A percentile compares a stretch with the other conserved stretches of the same genome.
Conservation (phyloP, 306 rosid genomes). For the Casuarina glauca region DNA sequence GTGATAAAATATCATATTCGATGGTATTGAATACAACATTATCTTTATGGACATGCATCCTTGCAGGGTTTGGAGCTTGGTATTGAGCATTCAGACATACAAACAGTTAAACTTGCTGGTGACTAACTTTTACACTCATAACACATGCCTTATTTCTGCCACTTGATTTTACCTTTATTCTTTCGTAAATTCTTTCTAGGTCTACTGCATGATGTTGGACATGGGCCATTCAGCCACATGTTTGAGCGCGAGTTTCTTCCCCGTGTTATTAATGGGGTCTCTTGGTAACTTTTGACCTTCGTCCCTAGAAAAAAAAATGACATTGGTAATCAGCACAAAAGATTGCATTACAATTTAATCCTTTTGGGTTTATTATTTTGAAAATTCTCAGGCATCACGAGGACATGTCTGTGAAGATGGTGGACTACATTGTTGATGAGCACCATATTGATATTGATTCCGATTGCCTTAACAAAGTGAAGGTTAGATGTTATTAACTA, state of each 20-base stretch:
- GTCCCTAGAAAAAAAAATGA: conserved; percentile 1
- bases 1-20: conserved; percentile 1
- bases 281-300: conserved; percentile 37
- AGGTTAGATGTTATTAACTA: conserved; percentile 30
- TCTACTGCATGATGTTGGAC: conserved; percentile 59
- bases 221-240: conserved; percentile 57
- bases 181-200: conserved; percentile 26
- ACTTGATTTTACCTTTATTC: conserved; percentile 24
- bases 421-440: conserved; percentile 48
- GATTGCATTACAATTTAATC: conserved; percentile 10
- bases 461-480: conserved; percentile 40
- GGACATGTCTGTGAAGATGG: conserved; percentile 53
- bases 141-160: conserved; percentile 22
- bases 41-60: conserved; percentile 15
- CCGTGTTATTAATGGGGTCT: conserved; percentile 27
- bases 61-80: conserved; percentile 49
- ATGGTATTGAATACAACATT: conserved; percentile 20
- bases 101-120: conserved; percentile 56
- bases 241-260: conserved; percentile 54
- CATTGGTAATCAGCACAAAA: background rate
- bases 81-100: conserved; percentile 40
- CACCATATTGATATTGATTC: conserved; percentile 45
- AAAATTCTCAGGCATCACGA: conserved; percentile 48
- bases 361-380: conserved; percentile 10
- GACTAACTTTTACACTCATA: conserved; percentile 23